A percentile compares a stretch with the other conserved stretches of the same genome.
Conservation (phyloP, 2,329 filamentous ascomycete genomes). For the Aschersonia sp. region DNA sequence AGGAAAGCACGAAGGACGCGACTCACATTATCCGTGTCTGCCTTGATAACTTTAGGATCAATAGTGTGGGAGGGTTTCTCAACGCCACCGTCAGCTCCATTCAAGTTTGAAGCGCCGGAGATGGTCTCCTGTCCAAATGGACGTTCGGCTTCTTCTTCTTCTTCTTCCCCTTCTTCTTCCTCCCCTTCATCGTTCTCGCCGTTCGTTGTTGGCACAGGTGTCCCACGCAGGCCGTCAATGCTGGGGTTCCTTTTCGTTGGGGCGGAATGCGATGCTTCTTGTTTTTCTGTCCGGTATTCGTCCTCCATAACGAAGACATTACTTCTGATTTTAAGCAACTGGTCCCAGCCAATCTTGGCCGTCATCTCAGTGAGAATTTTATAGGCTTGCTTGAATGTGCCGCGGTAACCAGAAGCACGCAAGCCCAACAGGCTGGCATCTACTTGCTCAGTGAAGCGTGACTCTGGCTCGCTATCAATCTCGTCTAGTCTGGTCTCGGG, state of each 20-base stretch:
- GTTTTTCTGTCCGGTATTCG: slow-evolving; percentile 84
- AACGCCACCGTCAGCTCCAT: slow-evolving; percentile 26
- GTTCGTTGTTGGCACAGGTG: slow-evolving; percentile 44
- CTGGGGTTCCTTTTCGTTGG: slow-evolving; percentile 57
- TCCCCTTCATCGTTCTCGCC: slow-evolving; percentile 18
- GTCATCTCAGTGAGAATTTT: slow-evolving; percentile 90
- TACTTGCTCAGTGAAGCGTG: slow-evolving; percentile 69
- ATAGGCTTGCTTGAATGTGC: slow-evolving; percentile 92
- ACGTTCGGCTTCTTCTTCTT: background rate
- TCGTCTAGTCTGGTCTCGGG: slow-evolving; percentile 86
- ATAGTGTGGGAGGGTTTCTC: slow-evolving; percentile 72
- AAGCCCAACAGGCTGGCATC: slow-evolving; percentile 77
- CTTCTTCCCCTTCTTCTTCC: slow-evolving; percentile 14
- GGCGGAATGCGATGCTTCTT: slow-evolving; percentile 35
- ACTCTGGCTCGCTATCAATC: slow-evolving; percentile 81
- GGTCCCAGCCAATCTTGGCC: slow-evolving; percentile 94
- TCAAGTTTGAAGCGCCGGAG: too few relatives aligned
- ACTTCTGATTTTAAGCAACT: slow-evolving; percentile 84
- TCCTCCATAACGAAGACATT: slow-evolving; percentile 99
- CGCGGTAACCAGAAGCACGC: slow-evolving; percentile 79
- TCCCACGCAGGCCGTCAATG: slow-evolving; percentile 61
- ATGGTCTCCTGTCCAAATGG: slow-evolving; percentile 8
- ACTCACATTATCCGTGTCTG: slow-evolving; percentile 55
- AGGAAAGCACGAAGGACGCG: background rate
- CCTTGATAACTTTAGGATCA: slow-evolving; percentile 62